Evolutionary conservation across 768 basidiomycete genomes (phyloP).

Genomic region (Dendrothele bispora): DNA sequence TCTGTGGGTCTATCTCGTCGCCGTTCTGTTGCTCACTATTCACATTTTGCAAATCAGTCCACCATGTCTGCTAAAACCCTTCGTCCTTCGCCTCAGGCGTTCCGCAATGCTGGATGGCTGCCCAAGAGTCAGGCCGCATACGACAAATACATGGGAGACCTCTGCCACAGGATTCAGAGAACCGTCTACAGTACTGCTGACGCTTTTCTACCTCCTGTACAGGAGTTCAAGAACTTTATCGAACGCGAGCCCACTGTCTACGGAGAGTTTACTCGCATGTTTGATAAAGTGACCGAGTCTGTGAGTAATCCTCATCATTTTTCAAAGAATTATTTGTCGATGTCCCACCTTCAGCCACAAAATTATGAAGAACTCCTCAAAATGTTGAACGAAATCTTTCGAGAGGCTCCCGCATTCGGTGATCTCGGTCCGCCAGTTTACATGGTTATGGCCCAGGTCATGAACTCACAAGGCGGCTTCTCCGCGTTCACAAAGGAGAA

Average conservation of each 20-base stretch:
- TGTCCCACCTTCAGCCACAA: not conserved
- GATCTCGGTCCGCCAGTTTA: slow-evolving; percentile 11
- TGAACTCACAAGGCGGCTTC: slow-evolving; percentile 17
- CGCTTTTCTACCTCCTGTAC: not conserved
- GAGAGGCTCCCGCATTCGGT: slow-evolving; percentile 1
- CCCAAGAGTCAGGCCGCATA: not conserved
- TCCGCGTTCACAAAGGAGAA: slow-evolving; percentile 9
- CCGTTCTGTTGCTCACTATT: too few species aligned
- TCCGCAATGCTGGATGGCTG: not conserved
- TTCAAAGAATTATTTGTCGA: too few species aligned
- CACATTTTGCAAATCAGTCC: too few species aligned
- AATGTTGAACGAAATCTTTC: not conserved
- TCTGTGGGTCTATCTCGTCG: too few species aligned
- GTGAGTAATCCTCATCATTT: not conserved
- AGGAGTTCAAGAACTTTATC: not conserved
- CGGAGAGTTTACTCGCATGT: not conserved
- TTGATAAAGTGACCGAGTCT: not conserved
- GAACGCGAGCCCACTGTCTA: not conserved
- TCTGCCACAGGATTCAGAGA: not conserved
- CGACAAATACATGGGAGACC: not conserved
- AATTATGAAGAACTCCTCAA: not conserved
- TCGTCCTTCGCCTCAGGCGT: not conserved
- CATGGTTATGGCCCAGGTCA: slow-evolving; percentile 10
- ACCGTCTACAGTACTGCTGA: not conserved
- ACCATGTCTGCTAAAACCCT: too few species aligned